A percentile compares a stretch with the other conserved stretches of the same genome.
phyloP scores from a whole-genome alignment of 331 rosid genomes.

The Pyracantha coccinea region DNA sequence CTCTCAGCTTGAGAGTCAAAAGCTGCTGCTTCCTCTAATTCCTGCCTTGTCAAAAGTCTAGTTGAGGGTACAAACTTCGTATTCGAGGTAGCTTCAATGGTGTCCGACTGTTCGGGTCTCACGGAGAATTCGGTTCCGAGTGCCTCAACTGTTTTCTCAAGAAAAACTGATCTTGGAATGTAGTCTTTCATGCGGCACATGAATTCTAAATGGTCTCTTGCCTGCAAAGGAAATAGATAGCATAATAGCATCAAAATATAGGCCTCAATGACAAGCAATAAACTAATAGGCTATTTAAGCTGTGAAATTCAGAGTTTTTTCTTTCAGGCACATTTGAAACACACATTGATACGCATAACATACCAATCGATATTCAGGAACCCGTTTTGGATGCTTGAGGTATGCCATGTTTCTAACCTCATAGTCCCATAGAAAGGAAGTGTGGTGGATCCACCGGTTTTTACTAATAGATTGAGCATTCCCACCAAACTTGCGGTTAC shows the following conservation, averaged over 20 bases:
- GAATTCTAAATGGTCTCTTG: constrained; percentile 59
- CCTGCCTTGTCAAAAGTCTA: constrained; percentile 46
- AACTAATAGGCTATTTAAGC: neutral
- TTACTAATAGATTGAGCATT: constrained; percentile 93
- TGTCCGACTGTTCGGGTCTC: constrained; percentile 19
- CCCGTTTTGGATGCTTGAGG: constrained; percentile 71
- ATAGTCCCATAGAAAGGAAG: constrained; percentile 88
- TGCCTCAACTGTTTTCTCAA: constrained; percentile 51
- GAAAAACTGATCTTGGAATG: constrained; percentile 57
- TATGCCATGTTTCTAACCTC: constrained; percentile 75
- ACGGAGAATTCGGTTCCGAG: constrained; percentile 35
- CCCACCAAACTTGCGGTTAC: constrained; percentile 83
- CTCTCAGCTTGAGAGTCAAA: constrained; percentile 15
- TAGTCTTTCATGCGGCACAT: constrained; percentile 64
- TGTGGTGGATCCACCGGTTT: constrained; percentile 89
- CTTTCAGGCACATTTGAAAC: too few species aligned
- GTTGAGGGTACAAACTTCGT: constrained; percentile 51
- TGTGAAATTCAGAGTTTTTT: neutral
- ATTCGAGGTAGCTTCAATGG: constrained; percentile 19
- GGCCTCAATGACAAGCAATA: neutral
- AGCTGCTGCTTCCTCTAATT: constrained; percentile 45
- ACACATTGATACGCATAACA: neutral
- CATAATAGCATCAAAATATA: neutral
- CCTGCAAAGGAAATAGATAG: constrained; percentile 32
- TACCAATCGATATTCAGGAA: constrained; percentile 77